A percentile compares a stretch with the other conserved stretches of the same genome.
phyloP scores from a whole-genome alignment of 2,329 filamentous ascomycete species.

The Talaromyces sp. region DNA sequence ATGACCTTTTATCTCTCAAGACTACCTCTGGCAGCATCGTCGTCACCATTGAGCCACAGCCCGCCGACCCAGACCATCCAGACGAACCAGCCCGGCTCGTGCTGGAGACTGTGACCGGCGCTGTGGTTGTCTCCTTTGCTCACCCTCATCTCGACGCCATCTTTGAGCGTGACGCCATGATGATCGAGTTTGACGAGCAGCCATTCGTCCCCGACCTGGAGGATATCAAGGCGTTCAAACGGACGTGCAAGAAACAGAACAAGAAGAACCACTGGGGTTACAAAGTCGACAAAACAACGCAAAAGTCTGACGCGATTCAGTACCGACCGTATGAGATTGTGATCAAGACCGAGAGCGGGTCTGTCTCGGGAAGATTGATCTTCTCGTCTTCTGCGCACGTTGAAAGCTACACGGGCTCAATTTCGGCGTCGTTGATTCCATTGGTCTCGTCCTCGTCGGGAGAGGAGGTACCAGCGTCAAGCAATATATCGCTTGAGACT shows the following conservation, averaged over 20 bases:
- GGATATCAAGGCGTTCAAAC: not conserved
- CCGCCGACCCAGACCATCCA: slow-evolving; percentile 20
- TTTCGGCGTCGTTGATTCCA: not conserved
- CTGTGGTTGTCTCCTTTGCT: slow-evolving; percentile 20
- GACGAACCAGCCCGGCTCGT: slow-evolving; percentile 22
- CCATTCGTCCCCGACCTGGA: not conserved
- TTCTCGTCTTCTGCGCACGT: slow-evolving; percentile 44
- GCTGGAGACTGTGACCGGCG: slow-evolving; percentile 20
- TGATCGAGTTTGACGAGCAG: not conserved
- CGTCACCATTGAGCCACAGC: slow-evolving; percentile 25
- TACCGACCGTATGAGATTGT: slow-evolving; percentile 21
- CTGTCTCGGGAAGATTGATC: slow-evolving; percentile 37
- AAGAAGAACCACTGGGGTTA: not conserved
- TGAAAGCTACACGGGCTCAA: slow-evolving; percentile 39
- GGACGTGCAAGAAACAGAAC: not conserved
- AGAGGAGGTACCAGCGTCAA: not conserved
- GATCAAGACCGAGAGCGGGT: slow-evolving; percentile 22
- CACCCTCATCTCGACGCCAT: not conserved
- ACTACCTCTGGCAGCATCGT: slow-evolving; percentile 25
- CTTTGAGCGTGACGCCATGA: not conserved
- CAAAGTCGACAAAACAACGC: not conserved
- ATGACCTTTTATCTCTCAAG: slow-evolving; percentile 24
- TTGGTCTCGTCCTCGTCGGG: not conserved
- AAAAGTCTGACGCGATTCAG: slow-evolving; percentile 2
- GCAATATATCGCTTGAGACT: slow-evolving; percentile 26